phyloP scores from a whole-genome alignment of 1,284 basidiomycete species.

The Lentinula novae-zelandiae region DNA sequence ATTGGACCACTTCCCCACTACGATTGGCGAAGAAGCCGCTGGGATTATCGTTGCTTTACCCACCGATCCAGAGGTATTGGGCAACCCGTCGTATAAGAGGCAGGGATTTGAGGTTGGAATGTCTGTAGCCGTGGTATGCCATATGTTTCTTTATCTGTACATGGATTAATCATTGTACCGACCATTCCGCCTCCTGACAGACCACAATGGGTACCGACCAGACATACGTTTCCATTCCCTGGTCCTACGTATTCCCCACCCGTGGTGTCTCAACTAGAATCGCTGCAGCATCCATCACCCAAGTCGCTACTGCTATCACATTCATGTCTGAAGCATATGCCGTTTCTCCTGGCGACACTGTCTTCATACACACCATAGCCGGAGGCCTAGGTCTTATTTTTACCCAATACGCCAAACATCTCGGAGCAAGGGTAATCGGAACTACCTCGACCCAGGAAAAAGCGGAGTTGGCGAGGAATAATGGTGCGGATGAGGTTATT shows the following conservation, averaged over 20 bases:
- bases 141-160: no score
- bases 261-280: conserved; percentile 54
- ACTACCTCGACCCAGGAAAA: conserved; percentile 88
- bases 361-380: conserved; percentile 88
- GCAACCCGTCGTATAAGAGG: conserved; percentile 55
- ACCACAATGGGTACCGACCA: conserved; percentile 60
- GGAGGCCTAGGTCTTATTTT: conserved; percentile 70
- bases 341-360: conserved; percentile 70
- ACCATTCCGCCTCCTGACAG: conserved; percentile 27
- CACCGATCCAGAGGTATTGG: conserved; percentile 48
- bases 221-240: conserved; percentile 72
- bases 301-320: conserved; percentile 79
- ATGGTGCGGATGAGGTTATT: conserved; percentile 88
- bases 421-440: conserved; percentile 89
- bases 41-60: conserved; percentile 77
- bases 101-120: conserved; percentile 59
- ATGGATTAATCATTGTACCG: background rate
- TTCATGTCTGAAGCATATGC: conserved; percentile 83
- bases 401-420: conserved; percentile 58
- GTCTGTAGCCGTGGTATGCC: conserved; percentile 57
- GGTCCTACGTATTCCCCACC: conserved; percentile 58
- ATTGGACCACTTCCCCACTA: conserved; percentile 60
- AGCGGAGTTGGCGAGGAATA: conserved; percentile 71
- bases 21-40: conserved; percentile 76
- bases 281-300: conserved; percentile 69